A percentile compares a stretch with the other conserved stretches of the same genome.
phyloP scores from a whole-genome alignment of 495 filamentous ascomycete genomes.

The Letharia lupina region DNA sequence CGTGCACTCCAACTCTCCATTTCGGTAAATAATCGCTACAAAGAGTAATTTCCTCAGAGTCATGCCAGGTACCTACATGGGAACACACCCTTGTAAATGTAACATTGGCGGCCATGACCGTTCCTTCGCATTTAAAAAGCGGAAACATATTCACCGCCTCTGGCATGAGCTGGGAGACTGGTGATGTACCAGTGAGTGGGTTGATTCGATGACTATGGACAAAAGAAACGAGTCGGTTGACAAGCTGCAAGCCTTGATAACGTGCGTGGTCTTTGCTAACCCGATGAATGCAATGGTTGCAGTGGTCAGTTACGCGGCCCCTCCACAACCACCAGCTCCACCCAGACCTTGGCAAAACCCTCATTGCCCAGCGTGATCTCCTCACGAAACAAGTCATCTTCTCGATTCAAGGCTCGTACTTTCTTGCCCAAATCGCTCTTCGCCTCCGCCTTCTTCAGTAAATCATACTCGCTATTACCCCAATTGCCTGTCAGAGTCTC shows the following conservation, averaged over 20 bases:
- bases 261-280: background rate
- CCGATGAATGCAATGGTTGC: background rate
- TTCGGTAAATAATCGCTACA: background rate
- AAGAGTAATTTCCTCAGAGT: background rate
- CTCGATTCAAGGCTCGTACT: background rate
- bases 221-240: background rate
- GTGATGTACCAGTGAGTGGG: background rate
- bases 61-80: background rate
- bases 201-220: background rate
- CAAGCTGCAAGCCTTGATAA: background rate
- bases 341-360: conserved; percentile 11
- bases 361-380: background rate
- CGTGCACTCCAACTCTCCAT: background rate
- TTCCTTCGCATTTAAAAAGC: too few relatives aligned
- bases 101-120: too few relatives aligned
- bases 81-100: too few relatives aligned
- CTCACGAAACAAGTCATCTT: background rate
- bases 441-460: background rate
- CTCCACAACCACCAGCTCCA: background rate
- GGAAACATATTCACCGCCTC: too few relatives aligned
- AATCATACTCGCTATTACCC: background rate
- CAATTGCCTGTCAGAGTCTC: background rate
- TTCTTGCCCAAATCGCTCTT: conserved; percentile 1
- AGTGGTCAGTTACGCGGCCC: background rate
- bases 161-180: background rate